phyloP scores from a whole-genome alignment of 257 asterid species.

The Solanum sejunctum region DNA sequence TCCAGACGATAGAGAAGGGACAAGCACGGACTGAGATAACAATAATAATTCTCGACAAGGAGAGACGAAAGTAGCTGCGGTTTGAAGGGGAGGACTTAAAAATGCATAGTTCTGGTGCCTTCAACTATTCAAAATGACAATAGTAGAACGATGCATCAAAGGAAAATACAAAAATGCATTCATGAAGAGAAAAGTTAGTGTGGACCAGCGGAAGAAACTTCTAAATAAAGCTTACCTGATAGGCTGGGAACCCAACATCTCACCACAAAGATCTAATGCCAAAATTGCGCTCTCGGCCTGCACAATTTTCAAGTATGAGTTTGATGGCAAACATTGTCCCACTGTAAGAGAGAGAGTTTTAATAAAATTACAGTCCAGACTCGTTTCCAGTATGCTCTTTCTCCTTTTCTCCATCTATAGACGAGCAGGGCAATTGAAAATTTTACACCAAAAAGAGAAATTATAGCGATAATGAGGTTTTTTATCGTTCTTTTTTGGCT shows the following conservation, averaged over 20 bases:
- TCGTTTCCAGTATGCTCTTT: background rate
- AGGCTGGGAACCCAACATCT: constrained; percentile 68
- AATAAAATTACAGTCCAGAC: background rate
- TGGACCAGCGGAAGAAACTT: background rate
- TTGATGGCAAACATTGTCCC: background rate
- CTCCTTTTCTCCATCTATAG: background rate
- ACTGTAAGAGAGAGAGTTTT: background rate
- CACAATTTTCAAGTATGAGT: constrained; percentile 1
- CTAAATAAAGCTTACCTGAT: constrained; percentile 43
- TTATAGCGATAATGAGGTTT: background rate
- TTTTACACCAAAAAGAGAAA: background rate
- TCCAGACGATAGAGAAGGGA: background rate
- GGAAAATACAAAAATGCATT: background rate
- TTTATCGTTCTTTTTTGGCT: too few relatives aligned
- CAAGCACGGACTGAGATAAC: background rate
- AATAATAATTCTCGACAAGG: background rate
- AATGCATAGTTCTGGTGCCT: background rate
- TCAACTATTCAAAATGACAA: background rate
- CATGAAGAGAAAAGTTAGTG: background rate
- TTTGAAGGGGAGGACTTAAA: background rate
- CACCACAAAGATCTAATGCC: constrained; percentile 91
- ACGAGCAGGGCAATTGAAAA: background rate
- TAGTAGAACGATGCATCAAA: background rate
- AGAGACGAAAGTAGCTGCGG: background rate
- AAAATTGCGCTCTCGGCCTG: constrained; percentile 94